A percentile compares a stretch with the other conserved stretches of the same genome.
These are phyloP conservation scores for Curvularia hawaiiensis DNA, from an alignment of 2,329 filamentous ascomycete species.

Conservation along the genomic window DNA sequence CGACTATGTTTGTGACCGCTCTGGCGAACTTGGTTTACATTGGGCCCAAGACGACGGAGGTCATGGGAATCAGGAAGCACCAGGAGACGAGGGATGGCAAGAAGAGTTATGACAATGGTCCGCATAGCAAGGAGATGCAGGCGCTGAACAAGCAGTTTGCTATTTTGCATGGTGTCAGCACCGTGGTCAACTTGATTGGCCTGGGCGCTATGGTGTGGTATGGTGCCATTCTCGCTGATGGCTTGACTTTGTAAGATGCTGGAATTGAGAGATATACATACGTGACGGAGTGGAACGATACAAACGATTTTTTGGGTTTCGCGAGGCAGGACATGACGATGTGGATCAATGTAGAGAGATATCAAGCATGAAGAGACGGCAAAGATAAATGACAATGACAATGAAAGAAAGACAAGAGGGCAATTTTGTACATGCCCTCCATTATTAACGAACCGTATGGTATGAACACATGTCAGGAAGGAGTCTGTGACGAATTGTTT, in stretches of 20 bases:
- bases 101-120: conserved; percentile 77
- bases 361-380: neutral
- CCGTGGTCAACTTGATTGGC: conserved; percentile 75
- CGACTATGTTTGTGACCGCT: conserved; percentile 71
- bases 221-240: conserved; percentile 69
- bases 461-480: neutral
- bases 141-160: conserved; percentile 62
- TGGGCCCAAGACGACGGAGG: conserved; percentile 74
- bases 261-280: neutral
- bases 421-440: neutral
- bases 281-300: neutral
- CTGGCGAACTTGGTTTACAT: conserved; percentile 72
- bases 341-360: neutral
- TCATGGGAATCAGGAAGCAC: conserved; percentile 76
- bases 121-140: conserved; percentile 85
- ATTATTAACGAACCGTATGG: neutral
- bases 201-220: conserved; percentile 76
- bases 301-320: neutral
- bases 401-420: neutral
- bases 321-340: neutral
- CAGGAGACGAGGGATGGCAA: conserved; percentile 92
- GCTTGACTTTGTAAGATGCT: conserved; percentile 11
- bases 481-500: neutral
- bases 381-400: too few relatives aligned
- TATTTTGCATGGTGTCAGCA: conserved; percentile 79